A percentile compares a stretch with the other conserved stretches of the same genome.
Conservation (phyloP, 768 basidiomycete species). For the Rubroboletus pulcherrimus region DNA sequence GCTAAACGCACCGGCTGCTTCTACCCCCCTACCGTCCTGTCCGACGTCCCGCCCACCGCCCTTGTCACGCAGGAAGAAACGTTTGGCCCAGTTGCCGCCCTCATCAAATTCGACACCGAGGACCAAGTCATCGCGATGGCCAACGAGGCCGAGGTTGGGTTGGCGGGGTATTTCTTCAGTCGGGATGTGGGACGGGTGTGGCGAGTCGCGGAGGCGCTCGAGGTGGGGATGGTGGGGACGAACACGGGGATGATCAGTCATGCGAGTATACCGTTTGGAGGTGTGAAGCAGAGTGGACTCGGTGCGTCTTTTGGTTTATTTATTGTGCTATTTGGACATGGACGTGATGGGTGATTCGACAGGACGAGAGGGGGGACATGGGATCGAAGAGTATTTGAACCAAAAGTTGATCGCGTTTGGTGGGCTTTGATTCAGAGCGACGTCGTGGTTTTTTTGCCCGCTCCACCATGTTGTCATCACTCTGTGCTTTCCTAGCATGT, state of each 20-base stretch:
- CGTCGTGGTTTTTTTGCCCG: background rate
- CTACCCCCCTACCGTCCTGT: slow-evolving; percentile 85
- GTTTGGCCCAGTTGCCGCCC: slow-evolving; percentile 87
- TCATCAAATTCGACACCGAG: slow-evolving; percentile 90
- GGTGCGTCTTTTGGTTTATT: slow-evolving; percentile 30
- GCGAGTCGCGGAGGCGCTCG: slow-evolving; percentile 91
- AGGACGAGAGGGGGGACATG: slow-evolving; percentile 86
- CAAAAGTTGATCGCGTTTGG: slow-evolving; percentile 80
- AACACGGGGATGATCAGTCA: slow-evolving; percentile 81
- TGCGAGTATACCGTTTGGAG: slow-evolving; percentile 83
- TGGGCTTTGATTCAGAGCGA: slow-evolving; percentile 41
- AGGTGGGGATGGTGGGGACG: slow-evolving; percentile 89
- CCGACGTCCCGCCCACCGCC: slow-evolving; percentile 71
- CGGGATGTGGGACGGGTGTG: slow-evolving; percentile 85
- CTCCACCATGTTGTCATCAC: slow-evolving; percentile 1
- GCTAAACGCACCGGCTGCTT: slow-evolving; percentile 48
- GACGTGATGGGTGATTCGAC: background rate
- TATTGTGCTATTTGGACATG: too few relatives aligned
- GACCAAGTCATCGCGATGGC: slow-evolving; percentile 87
- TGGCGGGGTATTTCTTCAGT: slow-evolving; percentile 94
- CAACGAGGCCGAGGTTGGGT: slow-evolving; percentile 77
- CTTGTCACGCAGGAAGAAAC: slow-evolving; percentile 82
- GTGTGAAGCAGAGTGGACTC: slow-evolving; percentile 85
- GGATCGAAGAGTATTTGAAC: slow-evolving; percentile 87
- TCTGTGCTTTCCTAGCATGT: background rate